Evolutionary conservation across 345 rosid species (phyloP).

Genomic region (Sonneratia caseolaris): DNA sequence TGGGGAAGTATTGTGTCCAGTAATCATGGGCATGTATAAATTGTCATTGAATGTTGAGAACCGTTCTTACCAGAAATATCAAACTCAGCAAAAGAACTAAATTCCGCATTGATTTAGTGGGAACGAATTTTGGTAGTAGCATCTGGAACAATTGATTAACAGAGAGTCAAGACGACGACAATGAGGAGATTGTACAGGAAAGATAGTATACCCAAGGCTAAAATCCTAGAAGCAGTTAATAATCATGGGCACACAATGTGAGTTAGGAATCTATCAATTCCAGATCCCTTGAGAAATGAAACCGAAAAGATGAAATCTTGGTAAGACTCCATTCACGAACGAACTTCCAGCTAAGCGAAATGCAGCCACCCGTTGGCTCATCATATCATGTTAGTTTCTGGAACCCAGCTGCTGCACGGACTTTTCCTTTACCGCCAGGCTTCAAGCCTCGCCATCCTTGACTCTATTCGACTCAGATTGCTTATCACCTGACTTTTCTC

Average conservation of each 20-base stretch:
- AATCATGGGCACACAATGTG: not conserved
- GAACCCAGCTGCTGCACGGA: too few relatives aligned
- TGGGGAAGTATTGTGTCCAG: too few relatives aligned
- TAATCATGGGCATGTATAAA: too few relatives aligned
- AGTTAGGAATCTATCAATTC: not conserved
- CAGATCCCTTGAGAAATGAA: not conserved
- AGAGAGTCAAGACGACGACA: not conserved
- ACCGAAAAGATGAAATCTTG: not conserved
- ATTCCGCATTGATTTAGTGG: too few relatives aligned
- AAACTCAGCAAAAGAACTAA: too few relatives aligned
- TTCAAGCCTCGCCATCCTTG: slow-evolving; percentile 56
- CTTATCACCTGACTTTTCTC: slow-evolving; percentile 31
- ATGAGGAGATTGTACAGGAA: not conserved
- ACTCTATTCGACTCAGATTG: slow-evolving; percentile 49
- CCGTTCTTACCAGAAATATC: too few relatives aligned
- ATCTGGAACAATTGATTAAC: not conserved
- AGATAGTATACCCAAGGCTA: not conserved
- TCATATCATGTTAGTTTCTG: not conserved
- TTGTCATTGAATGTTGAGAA: too few relatives aligned
- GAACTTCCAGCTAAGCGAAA: not conserved
- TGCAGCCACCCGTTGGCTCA: slow-evolving; percentile 1
- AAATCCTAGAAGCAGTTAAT: not conserved
- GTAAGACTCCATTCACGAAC: not conserved
- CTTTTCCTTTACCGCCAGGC: slow-evolving; percentile 33
- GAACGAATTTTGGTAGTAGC: not conserved